Percentiles rank a stretch among this genome's conserved stretches.
Evolutionary conservation across 306 rosid genomes (phyloP).

Genomic region (Benincasa hispida): DNA sequence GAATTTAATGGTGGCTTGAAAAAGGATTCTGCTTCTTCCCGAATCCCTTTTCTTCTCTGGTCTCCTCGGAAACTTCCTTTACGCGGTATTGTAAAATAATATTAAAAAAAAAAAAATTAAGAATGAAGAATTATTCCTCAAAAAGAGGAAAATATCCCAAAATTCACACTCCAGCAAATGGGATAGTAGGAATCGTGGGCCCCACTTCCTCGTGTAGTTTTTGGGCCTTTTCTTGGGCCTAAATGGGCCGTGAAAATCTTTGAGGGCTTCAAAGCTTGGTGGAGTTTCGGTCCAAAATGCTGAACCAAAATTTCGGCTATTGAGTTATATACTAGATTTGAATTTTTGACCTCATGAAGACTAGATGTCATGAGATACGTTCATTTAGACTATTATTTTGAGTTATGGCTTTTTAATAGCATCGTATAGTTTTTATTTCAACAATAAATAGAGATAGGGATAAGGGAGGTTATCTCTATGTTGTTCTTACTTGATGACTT

Average conservation of each 20-base stretch:
- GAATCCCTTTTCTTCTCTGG: neutral
- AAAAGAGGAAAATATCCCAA: neutral
- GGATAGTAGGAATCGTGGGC: neutral
- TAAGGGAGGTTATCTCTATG: too few species aligned
- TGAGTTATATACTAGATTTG: too few species aligned
- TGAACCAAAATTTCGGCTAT: neutral
- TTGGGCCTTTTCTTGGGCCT: neutral
- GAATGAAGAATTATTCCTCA: neutral
- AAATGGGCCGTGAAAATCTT: neutral
- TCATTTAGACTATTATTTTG: too few species aligned
- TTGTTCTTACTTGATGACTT: too few species aligned
- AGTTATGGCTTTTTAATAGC: too few species aligned
- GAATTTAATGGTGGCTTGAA: neutral
- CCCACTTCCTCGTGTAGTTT: neutral
- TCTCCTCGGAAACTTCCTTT: constrained; percentile 3
- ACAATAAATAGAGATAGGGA: too few species aligned
- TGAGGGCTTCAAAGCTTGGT: neutral
- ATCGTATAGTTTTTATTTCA: too few species aligned
- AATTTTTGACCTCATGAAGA: too few species aligned
- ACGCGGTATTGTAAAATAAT: neutral
- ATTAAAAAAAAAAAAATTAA: neutral
- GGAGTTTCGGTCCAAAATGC: neutral
- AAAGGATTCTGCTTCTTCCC: neutral
- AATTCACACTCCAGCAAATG: neutral
- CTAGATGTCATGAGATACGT: too few species aligned